Conservation (phyloP, 83 land plant genomes). For the Isoetes engelmannii region DNA sequence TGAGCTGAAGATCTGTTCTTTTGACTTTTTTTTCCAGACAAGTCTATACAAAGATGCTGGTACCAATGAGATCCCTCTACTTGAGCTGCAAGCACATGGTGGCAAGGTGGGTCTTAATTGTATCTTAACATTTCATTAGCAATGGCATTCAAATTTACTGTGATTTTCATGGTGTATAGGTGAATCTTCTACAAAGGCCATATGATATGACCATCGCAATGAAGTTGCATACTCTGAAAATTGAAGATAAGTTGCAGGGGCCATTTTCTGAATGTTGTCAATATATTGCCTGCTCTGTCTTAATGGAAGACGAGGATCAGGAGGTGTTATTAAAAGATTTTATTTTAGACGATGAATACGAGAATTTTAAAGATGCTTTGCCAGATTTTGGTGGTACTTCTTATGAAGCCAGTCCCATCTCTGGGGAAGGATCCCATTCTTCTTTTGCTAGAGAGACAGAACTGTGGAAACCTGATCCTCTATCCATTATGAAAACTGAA, state of each 20-base stretch:
- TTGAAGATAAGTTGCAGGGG: constrained; percentile 82
- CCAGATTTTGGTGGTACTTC: constrained; percentile 48
- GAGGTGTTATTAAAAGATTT: not conserved
- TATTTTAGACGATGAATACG: constrained; percentile 56
- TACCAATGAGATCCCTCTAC: constrained; percentile 47
- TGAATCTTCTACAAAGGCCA: constrained; percentile 46
- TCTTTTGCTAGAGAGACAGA: constrained; percentile 15
- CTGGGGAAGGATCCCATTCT: not conserved
- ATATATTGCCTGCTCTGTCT: constrained; percentile 68
- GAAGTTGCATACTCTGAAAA: constrained; percentile 71
- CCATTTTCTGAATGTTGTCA: constrained; percentile 33
- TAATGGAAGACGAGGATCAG: constrained; percentile 16
- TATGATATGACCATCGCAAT: constrained; percentile 54
- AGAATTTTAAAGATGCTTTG: constrained; percentile 79
- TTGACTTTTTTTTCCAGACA: no score
- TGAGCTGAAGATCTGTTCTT: no score
- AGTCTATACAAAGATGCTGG: constrained; percentile 3
- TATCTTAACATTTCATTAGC: not conserved
- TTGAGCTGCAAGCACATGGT: constrained; percentile 72
- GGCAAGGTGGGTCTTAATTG: constrained; percentile 56
- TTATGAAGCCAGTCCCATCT: constrained; percentile 18
- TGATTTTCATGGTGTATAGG: constrained; percentile 35
- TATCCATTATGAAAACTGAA: constrained; percentile 29
- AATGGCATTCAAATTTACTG: not conserved
- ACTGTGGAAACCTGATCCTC: constrained; percentile 16